Evolutionary conservation across 371 early-diverging fungal genomes (phyloP).

Genomic region (Mortierella sp.): DNA sequence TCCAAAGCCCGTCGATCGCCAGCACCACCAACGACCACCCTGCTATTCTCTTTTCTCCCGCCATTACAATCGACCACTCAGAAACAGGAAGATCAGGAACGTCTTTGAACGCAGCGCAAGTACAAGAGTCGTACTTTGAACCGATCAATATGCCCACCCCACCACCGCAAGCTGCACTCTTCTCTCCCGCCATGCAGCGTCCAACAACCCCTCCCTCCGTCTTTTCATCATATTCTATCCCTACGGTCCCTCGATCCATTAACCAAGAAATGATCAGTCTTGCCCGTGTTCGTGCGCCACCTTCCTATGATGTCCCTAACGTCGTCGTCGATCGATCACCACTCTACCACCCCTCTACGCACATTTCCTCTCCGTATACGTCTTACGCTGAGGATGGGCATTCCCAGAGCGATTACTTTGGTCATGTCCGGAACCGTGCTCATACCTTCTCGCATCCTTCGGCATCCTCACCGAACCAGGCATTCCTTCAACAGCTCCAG

Average conservation of each 20-base stretch:
- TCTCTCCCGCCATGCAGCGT: background rate
- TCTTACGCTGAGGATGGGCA: conserved; percentile 9
- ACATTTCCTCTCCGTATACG: conserved; percentile 11
- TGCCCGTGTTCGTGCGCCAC: conserved; percentile 38
- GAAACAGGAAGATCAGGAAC: background rate
- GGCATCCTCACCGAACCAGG: background rate
- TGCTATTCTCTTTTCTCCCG: background rate
- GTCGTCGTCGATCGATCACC: conserved; percentile 40
- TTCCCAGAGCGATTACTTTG: conserved; percentile 30
- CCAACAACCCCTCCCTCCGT: background rate
- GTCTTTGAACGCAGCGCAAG: background rate
- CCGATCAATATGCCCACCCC: background rate
- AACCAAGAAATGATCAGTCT: conserved; percentile 28
- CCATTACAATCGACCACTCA: background rate
- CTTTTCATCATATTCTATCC: background rate
- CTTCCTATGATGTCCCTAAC: conserved; percentile 49
- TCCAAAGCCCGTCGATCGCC: background rate
- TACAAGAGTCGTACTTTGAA: background rate
- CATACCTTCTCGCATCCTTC: conserved; percentile 40
- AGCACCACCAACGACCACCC: background rate
- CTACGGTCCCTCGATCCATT: conserved; percentile 9
- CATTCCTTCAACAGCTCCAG: background rate
- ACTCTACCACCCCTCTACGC: conserved; percentile 9
- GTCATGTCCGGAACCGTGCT: conserved; percentile 25
- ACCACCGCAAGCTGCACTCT: background rate